Conservation (phyloP, 371 early-diverging fungal genomes). For the Mucor circinelloides region DNA sequence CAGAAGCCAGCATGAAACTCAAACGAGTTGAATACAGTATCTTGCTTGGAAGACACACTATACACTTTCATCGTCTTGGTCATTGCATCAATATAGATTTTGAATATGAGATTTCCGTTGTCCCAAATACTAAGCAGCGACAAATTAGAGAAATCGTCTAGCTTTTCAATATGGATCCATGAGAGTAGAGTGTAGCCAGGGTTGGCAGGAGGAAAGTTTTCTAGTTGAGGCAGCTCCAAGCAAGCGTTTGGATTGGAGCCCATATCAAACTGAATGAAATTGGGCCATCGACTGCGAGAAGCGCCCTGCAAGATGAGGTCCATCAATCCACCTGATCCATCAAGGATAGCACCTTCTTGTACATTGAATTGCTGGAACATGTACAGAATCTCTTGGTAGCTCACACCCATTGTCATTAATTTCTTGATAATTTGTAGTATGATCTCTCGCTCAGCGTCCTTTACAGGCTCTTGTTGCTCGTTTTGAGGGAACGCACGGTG, state of each 20-base stretch:
- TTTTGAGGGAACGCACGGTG: slow-evolving; percentile 32
- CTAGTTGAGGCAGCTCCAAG: slow-evolving; percentile 41
- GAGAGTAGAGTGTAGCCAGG: slow-evolving; percentile 65
- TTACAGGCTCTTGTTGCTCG: neutral
- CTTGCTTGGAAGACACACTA: slow-evolving; percentile 50
- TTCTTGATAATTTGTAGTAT: slow-evolving; percentile 57
- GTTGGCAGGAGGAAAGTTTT: slow-evolving; percentile 56
- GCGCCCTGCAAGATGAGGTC: slow-evolving; percentile 66
- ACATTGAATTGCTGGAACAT: slow-evolving; percentile 59
- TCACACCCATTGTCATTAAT: slow-evolving; percentile 66
- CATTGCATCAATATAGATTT: slow-evolving; percentile 49
- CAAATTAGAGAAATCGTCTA: slow-evolving; percentile 50
- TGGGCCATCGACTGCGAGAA: slow-evolving; percentile 66
- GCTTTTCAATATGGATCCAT: slow-evolving; percentile 71
- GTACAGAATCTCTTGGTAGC: slow-evolving; percentile 58
- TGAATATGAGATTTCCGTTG: slow-evolving; percentile 45
- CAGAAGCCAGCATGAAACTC: slow-evolving; percentile 65
- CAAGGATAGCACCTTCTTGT: neutral
- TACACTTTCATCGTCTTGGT: slow-evolving; percentile 55
- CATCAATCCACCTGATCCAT: slow-evolving; percentile 28
- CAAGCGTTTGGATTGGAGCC: slow-evolving; percentile 36
- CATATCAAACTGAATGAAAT: slow-evolving; percentile 70
- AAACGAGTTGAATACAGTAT: slow-evolving; percentile 49
- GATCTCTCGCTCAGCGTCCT: slow-evolving; percentile 33
- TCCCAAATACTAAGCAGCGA: slow-evolving; percentile 60